These are phyloP conservation scores for Ceratocystis cubensis DNA, from an alignment of 2,329 filamentous ascomycete species.

Conservation along the genomic window DNA sequence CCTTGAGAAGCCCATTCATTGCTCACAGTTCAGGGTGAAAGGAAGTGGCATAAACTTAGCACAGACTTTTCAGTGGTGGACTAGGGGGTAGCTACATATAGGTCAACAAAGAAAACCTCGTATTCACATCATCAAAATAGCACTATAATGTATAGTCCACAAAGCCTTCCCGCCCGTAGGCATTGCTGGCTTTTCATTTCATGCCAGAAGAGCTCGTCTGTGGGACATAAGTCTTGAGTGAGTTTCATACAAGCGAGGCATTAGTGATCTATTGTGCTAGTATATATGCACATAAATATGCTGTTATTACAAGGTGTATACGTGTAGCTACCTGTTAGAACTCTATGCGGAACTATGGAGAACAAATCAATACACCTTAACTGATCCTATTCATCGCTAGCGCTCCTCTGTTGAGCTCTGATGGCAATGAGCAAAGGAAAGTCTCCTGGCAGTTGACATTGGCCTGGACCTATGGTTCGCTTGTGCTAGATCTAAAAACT, in stretches of 20 bases:
- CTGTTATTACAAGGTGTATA: not conserved
- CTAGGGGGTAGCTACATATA: slow-evolving; percentile 6
- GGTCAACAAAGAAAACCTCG: not conserved
- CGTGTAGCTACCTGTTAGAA: no score
- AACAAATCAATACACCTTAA: not conserved
- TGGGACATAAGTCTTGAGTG: not conserved
- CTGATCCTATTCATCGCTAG: not conserved
- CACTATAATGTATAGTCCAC: not conserved
- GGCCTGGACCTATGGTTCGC: not conserved
- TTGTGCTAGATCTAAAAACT: not conserved
- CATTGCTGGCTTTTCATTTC: not conserved
- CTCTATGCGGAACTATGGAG: not conserved
- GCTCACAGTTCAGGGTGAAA: not conserved
- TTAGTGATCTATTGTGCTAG: not conserved
- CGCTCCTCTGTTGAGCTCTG: not conserved
- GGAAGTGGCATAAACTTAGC: not conserved
- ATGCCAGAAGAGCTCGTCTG: not conserved
- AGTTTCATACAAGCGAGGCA: not conserved
- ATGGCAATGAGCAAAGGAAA: not conserved
- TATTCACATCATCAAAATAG: not conserved
- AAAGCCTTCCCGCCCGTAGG: not conserved
- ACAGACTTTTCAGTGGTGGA: not conserved
- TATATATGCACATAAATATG: not conserved
- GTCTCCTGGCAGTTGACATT: not conserved
- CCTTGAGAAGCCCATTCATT: not conserved